Percentiles rank a stretch among this genome's conserved stretches.
Evolutionary conservation across 176 grass and related monocot species (phyloP).

Genomic region (Calamus simplicifolius): DNA sequence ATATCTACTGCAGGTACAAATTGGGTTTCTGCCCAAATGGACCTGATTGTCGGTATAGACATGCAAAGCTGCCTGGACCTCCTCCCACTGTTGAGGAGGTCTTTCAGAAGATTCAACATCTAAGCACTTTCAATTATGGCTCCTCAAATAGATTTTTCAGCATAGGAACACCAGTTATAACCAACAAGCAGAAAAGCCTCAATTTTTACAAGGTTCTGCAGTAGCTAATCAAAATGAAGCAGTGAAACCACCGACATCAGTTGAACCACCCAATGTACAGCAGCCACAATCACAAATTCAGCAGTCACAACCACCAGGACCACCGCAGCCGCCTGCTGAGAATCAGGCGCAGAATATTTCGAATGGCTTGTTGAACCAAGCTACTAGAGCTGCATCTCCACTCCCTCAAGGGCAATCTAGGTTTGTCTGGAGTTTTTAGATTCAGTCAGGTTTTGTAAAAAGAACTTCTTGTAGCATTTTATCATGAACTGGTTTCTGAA

Average conservation of each 20-base stretch:
- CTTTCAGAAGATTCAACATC: constrained; percentile 69
- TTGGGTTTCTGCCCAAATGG: constrained; percentile 99
- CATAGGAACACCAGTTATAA: constrained; percentile 65
- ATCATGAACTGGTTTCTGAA: constrained; percentile 8
- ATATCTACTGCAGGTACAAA: constrained; percentile 62
- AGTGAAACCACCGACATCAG: constrained; percentile 30
- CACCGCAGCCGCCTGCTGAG: constrained; percentile 39
- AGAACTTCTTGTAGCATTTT: constrained; percentile 13
- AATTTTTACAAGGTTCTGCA: constrained; percentile 38
- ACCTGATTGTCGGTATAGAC: constrained; percentile 75
- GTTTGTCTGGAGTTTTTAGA: constrained; percentile 99
- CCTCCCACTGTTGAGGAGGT: constrained; percentile 78
- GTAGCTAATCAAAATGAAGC: constrained; percentile 39
- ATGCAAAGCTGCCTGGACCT: constrained; percentile 54
- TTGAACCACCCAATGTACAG: constrained; percentile 38
- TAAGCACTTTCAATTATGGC: constrained; percentile 36
- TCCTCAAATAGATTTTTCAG: constrained; percentile 40
- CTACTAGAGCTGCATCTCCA: constrained; percentile 59
- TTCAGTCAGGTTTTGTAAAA: constrained; percentile 34
- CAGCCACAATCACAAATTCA: constrained; percentile 39
- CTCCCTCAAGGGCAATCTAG: constrained; percentile 96
- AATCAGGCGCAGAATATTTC: constrained; percentile 44
- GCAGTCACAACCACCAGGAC: constrained; percentile 28
- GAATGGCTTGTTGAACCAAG: constrained; percentile 50
- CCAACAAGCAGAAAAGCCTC: constrained; percentile 61